A percentile compares a stretch with the other conserved stretches of the same genome.
These are phyloP conservation scores for Zymoseptoria brevis DNA, from an alignment of 2,329 filamentous ascomycete species.

Conservation along the genomic window DNA sequence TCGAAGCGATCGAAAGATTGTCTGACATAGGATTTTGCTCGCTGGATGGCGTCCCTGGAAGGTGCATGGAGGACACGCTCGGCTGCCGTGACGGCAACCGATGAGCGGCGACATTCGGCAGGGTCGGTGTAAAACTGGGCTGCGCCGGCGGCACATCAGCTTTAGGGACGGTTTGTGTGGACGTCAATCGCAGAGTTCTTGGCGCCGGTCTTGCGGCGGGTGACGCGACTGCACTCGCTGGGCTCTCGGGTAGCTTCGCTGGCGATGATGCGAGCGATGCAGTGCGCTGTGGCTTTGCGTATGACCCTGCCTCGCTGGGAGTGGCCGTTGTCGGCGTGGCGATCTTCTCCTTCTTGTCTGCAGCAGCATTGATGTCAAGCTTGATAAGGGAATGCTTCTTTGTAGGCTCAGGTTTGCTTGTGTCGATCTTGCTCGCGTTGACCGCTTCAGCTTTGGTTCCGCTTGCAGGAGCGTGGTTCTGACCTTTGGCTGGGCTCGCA, in stretches of 20 bases:
- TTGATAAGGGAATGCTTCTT: constrained; percentile 39
- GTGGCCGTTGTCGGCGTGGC: constrained; percentile 18
- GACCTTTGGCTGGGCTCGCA: background rate
- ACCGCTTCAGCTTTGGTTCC: constrained; percentile 5
- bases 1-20: constrained; percentile 64
- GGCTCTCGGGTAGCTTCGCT: constrained; percentile 47
- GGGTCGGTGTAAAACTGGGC: constrained; percentile 21
- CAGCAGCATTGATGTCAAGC: constrained; percentile 39
- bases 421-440: constrained; percentile 13
- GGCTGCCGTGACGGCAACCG: constrained; percentile 44
- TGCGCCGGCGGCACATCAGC: constrained; percentile 39
- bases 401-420: constrained; percentile 15
- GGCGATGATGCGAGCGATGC: constrained; percentile 47
- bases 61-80: constrained; percentile 50
- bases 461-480: background rate
- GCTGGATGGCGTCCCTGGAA: constrained; percentile 65
- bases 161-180: constrained; percentile 48
- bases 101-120: constrained; percentile 26
- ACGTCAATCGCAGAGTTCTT: constrained; percentile 62
- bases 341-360: constrained; percentile 17
- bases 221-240: constrained; percentile 39
- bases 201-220: constrained; percentile 43
- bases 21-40: constrained; percentile 61
- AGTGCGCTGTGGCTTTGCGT: constrained; percentile 4
- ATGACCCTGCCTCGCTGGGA: constrained; percentile 29